These are phyloP conservation scores for Coleophoma cylindrospora DNA, from an alignment of 2,329 filamentous ascomycete genomes.

Conservation along the genomic window DNA sequence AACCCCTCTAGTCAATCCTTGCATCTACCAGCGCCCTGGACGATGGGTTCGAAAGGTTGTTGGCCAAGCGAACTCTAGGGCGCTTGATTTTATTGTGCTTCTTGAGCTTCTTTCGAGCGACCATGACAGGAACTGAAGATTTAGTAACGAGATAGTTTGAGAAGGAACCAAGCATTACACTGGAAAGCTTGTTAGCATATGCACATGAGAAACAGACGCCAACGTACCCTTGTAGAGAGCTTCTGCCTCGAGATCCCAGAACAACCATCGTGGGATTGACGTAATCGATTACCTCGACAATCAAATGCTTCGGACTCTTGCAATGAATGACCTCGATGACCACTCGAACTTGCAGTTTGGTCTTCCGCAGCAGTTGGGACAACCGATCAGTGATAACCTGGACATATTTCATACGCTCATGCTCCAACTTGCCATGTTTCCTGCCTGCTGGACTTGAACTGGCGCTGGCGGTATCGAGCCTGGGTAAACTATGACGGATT, in stretches of 20 bases:
- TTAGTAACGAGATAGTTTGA: conserved; percentile 97
- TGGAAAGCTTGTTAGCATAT: conserved; percentile 36
- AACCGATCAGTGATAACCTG: conserved; percentile 80
- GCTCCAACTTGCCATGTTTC: conserved; percentile 58
- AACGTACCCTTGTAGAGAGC: conserved; percentile 84
- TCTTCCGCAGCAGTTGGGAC: conserved; percentile 83
- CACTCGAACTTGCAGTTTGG: conserved; percentile 83
- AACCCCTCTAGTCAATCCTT: conserved; percentile 60
- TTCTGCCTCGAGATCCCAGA: conserved; percentile 84
- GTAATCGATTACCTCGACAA: conserved; percentile 94
- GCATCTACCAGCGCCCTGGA: conserved; percentile 64
- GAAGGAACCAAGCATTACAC: conserved; percentile 91
- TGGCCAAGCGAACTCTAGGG: conserved; percentile 67
- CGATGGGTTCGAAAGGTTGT: conserved; percentile 62
- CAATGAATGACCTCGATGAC: conserved; percentile 97
- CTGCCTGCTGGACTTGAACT: conserved; percentile 29
- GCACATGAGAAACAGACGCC: not conserved
- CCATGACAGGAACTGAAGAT: conserved; percentile 96
- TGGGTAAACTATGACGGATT: conserved; percentile 11
- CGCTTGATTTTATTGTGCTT: conserved; percentile 82
- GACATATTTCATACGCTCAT: conserved; percentile 76
- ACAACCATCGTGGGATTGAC: conserved; percentile 90
- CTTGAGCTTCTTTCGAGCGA: conserved; percentile 81
- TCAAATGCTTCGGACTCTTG: conserved; percentile 94
- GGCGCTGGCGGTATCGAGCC: conserved; percentile 15